Evolutionary conservation across 1,284 basidiomycete species (phyloP).

Genomic region (Moesziomyces globuligerus): DNA sequence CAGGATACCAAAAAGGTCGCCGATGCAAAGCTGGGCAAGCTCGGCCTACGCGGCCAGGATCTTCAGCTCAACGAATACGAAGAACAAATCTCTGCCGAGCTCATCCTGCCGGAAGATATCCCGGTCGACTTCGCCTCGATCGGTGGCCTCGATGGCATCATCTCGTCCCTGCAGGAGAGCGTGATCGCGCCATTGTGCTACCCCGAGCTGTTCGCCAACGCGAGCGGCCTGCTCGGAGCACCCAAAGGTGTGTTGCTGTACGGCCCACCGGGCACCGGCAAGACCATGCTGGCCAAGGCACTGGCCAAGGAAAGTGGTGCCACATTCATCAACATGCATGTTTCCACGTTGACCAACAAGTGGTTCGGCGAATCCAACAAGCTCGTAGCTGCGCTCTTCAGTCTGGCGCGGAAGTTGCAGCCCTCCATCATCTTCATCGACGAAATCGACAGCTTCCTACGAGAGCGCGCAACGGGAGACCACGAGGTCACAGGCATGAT

Average conservation of each 20-base stretch:
- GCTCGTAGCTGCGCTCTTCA: conserved; percentile 82
- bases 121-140: conserved; percentile 74
- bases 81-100: conserved; percentile 71
- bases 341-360: conserved; percentile 71
- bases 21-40: conserved; percentile 61
- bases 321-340: conserved; percentile 77
- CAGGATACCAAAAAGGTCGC: conserved; percentile 64
- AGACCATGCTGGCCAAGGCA: conserved; percentile 70
- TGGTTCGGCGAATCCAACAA: conserved; percentile 99
- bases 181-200: conserved; percentile 95
- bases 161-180: conserved; percentile 89
- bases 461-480: conserved; percentile 84
- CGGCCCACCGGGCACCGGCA: conserved; percentile 69
- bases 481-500: conserved; percentile 99
- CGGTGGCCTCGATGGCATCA: conserved; percentile 93
- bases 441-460: conserved; percentile 87
- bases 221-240: conserved; percentile 72
- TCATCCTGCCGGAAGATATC: conserved; percentile 71
- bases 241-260: conserved; percentile 72
- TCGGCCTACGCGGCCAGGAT: conserved; percentile 54
- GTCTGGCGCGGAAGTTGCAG: conserved; percentile 78
- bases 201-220: conserved; percentile 82
- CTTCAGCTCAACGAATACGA: conserved; percentile 65
- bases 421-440: conserved; percentile 84
- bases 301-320: conserved; percentile 85